phyloP scores from a whole-genome alignment of 2,329 filamentous ascomycete genomes.

The Calonectria fujianensis region DNA sequence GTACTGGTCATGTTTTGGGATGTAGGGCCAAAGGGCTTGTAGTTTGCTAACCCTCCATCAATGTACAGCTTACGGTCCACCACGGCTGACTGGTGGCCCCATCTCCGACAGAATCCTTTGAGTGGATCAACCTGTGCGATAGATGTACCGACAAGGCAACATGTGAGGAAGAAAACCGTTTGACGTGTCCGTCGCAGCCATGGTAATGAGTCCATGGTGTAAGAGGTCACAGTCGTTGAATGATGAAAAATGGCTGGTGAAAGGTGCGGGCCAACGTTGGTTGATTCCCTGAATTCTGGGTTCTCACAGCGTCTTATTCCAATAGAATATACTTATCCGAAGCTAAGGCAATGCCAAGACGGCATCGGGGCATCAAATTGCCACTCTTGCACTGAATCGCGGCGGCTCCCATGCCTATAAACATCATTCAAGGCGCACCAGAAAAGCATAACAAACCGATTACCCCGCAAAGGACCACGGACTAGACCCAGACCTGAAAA shows the following conservation, averaged over 20 bases:
- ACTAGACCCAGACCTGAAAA: neutral
- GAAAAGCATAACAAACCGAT: neutral
- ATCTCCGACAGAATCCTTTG: constrained; percentile 39
- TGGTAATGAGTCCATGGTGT: neutral
- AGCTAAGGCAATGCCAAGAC: no score
- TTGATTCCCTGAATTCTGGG: no score
- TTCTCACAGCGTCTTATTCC: neutral
- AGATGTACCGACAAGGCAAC: neutral
- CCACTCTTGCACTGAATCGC: neutral
- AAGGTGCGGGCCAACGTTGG: neutral
- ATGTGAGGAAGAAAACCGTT: neutral
- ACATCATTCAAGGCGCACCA: neutral
- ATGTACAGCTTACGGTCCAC: constrained; percentile 41
- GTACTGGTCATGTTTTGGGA: constrained; percentile 33
- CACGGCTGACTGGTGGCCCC: constrained; percentile 39
- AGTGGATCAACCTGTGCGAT: constrained; percentile 29
- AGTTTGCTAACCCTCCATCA: constrained; percentile 38
- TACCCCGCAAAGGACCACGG: constrained; percentile 14
- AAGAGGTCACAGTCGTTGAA: neutral
- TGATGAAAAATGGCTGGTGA: neutral
- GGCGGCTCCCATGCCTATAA: neutral
- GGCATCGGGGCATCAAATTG: no score
- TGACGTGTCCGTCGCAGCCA: neutral
- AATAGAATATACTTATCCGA: neutral
- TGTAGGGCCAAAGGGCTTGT: constrained; percentile 5